A percentile compares a stretch with the other conserved stretches of the same genome.
phyloP scores from a whole-genome alignment of 1,284 basidiomycete genomes.

The Lignosus rhinocerotis region DNA sequence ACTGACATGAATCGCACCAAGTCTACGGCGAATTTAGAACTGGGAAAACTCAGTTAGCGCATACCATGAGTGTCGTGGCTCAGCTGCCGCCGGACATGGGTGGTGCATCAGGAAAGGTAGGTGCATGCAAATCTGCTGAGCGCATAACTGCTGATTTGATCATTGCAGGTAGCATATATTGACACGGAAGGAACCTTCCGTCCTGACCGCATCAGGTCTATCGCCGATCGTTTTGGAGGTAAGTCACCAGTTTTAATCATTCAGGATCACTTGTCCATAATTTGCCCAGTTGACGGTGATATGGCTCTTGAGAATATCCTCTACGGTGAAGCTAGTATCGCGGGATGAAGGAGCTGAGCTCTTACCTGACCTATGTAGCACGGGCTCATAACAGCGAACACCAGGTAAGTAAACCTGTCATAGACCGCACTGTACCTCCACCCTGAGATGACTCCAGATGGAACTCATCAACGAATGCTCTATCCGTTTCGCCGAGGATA shows the following conservation, averaged over 20 bases:
- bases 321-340: slow-evolving; percentile 54
- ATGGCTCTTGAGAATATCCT: slow-evolving; percentile 88
- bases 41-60: slow-evolving; percentile 89
- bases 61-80: slow-evolving; percentile 87
- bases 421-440: neutral
- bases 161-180: slow-evolving; percentile 80
- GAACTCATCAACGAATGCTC: slow-evolving; percentile 87
- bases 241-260: neutral
- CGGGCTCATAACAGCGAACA: slow-evolving; percentile 88
- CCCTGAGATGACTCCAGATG: slow-evolving; percentile 50
- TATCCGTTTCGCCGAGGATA: slow-evolving; percentile 79
- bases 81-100: slow-evolving; percentile 90
- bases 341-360: neutral
- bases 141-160: neutral
- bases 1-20: slow-evolving; percentile 26
- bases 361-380: slow-evolving; percentile 40
- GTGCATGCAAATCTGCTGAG: slow-evolving; percentile 9
- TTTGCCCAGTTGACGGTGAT: slow-evolving; percentile 64
- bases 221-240: slow-evolving; percentile 84
- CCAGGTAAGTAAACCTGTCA: slow-evolving; percentile 47
- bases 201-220: slow-evolving; percentile 85
- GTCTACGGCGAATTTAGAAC: slow-evolving; percentile 83
- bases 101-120: slow-evolving; percentile 84
- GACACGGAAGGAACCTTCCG: slow-evolving; percentile 96
- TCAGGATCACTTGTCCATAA: neutral